Evolutionary conservation across 306 rosid genomes (phyloP).

Genomic region (Canavalia ensiformis): DNA sequence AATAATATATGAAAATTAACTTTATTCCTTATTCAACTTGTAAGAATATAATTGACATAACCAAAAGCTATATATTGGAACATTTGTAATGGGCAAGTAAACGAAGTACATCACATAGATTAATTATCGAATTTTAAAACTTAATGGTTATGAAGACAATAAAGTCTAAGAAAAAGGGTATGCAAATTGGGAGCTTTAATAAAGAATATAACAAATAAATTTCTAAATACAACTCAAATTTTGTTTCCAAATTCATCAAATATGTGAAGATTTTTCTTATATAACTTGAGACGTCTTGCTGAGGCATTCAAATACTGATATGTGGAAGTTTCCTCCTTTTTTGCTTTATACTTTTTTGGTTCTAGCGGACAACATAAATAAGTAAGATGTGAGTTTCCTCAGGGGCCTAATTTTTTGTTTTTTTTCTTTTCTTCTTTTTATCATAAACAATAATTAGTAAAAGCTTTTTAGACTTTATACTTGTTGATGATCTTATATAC

Average conservation of each 20-base stretch:
- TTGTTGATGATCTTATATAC: neutral
- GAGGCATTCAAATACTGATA: neutral
- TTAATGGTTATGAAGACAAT: neutral
- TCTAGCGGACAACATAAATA: neutral
- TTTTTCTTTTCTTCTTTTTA: neutral
- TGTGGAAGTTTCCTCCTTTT: slow-evolving; percentile 25
- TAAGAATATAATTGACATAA: slow-evolving; percentile 25
- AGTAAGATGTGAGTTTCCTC: slow-evolving; percentile 11
- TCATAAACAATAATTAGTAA: neutral
- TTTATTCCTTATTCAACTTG: slow-evolving; percentile 33
- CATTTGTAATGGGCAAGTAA: neutral
- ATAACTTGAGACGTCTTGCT: neutral
- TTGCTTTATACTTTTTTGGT: neutral
- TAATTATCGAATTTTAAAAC: neutral
- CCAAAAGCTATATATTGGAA: slow-evolving; percentile 28
- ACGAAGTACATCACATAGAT: neutral
- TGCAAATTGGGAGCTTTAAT: neutral
- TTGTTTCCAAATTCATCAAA: neutral
- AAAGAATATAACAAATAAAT: neutral
- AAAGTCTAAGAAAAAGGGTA: neutral
- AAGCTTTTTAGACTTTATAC: neutral
- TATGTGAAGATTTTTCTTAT: neutral
- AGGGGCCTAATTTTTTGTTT: slow-evolving; percentile 15
- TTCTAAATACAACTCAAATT: neutral
- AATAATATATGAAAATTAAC: too few relatives aligned